Base-by-base conservation (phyloP, 2,329 filamentous ascomycete species). In the Cordyceps militaris region DNA sequence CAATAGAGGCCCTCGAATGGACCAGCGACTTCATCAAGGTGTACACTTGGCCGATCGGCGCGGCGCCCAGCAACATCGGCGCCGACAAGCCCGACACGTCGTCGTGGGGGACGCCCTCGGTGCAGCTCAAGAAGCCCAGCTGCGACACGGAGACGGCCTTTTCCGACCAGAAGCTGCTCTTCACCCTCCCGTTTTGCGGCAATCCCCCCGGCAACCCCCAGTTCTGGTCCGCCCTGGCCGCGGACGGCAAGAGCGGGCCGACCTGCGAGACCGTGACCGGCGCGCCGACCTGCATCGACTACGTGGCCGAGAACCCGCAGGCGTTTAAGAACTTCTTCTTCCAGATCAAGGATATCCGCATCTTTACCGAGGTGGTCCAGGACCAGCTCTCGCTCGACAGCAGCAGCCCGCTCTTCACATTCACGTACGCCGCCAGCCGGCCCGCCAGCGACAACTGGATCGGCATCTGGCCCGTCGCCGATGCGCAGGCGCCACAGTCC, bases 1-100 rank as follows among this genome's bases (percentile, higher is more conserved):
- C 43, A 4, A 7, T 16, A 68, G 66, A 73, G 61, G 73, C 73
- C 54, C 66, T 70, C 28, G 68, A 74, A 61, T 74, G 71, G 72
- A 70, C 66, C 14, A 62, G 60, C 6, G 66, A 69, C n/a, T 61
- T 62, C 61, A 67, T 75, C 63, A 71, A 68, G 59, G 63, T 75
- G 28, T 75, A 70, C 67, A 67, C 66, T 60, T 75, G 71, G 71
- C 54, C 60, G 13, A 59, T 62, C 9, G 61, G 30, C 34, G 42
- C 42, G 11, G 66, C 62, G 8, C 73, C 73, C 10, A 28, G 42
- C 21, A 65, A 74, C 54, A 59, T 73, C 34, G 48, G 51, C 0
- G 13, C n/a, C 7, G 1, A 21, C 0, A 32, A 36, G 9, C 50
- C 51, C 3, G 57, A 59, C 30, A 59, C 57, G 11, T 55, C 50